Base-by-base conservation (phyloP, 1,139 yeast species). In the Diutina catenulata region DNA sequence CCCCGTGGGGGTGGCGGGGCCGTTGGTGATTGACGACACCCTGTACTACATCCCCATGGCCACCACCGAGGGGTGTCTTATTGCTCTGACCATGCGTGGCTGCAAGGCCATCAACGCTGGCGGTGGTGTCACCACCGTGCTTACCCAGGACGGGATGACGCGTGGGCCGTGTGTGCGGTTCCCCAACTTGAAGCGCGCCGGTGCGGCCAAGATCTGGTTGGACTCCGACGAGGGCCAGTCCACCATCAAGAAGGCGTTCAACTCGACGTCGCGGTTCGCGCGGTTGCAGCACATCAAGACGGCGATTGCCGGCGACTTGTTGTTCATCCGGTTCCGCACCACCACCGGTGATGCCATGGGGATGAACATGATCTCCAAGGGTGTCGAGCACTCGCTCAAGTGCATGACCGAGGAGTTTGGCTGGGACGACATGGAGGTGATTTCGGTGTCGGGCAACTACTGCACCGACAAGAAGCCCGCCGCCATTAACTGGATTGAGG, bases 291-390 rank as follows among this genome's bases (percentile, higher is more conserved):
- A 81, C 49, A 69, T 88, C 47, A 83, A 87, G 59, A 86, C 97
- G 22, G 94, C 97, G 2, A 65, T 91, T 57, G 98, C 98, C n/a
- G 98, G 99, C 31, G 82, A 83, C 39, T 67, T 82, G 47, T 67
- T 93, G 50, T 91, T 74, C 54, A 80, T 93, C 50, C 77, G 98
- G 52, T 91, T 91, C 68, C 77, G 88, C 56, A 91, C 99, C 21
- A 87, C 95, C 32, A 91, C 99, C 26, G 99, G 99, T 59, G 99
- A 91, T 66, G 98, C 98, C 15, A 91, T 91, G 99, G 99, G 98
- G 47, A 91, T 91, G 99, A 91, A 91, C 57, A 93, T 91, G 99
- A 93, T 91, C 47, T 91, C 98, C 24, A 91, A 91, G 62, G 99
- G 98, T 58, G 96, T 86, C 39, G 99, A 93, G 58, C 70, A 68